phyloP scores from a whole-genome alignment of 2,329 filamentous ascomycete genomes.

The Tolypocladium paradoxum region DNA sequence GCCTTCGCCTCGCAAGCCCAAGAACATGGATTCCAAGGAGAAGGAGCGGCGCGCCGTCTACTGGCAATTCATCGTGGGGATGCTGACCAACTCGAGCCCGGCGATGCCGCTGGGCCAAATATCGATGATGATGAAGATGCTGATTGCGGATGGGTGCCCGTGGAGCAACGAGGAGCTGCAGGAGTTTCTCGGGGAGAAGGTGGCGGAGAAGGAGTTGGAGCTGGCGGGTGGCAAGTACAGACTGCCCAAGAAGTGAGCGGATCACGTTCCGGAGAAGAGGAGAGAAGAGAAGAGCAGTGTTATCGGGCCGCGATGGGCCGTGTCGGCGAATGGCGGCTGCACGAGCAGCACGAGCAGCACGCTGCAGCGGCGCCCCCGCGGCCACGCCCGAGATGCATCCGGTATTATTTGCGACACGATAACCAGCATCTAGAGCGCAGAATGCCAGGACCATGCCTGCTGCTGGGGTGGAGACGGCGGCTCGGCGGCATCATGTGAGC shows the following conservation, averaged over 20 bases:
- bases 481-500: not conserved
- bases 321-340: not conserved
- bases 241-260: slow-evolving; percentile 43
- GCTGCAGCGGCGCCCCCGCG: not conserved
- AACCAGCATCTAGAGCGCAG: not conserved
- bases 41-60: slow-evolving; percentile 55
- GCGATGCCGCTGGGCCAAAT: slow-evolving; percentile 74
- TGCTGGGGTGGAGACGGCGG: not conserved
- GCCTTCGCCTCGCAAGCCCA: slow-evolving; percentile 38
- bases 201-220: slow-evolving; percentile 60
- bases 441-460: not conserved
- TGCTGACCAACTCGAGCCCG: slow-evolving; percentile 83
- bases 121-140: slow-evolving; percentile 89
- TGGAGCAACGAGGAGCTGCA: slow-evolving; percentile 83
- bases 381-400: not conserved
- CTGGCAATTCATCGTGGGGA: slow-evolving; percentile 85
- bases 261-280: not conserved
- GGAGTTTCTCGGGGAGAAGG: slow-evolving; percentile 70
- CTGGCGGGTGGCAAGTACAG: slow-evolving; percentile 61
- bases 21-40: slow-evolving; percentile 52
- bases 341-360: not conserved
- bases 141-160: slow-evolving; percentile 76
- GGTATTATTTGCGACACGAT: not conserved
- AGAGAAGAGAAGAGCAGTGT: not conserved
- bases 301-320: not conserved